Evolutionary conservation across 164 flowering plant genomes (phyloP).

Genomic region (Protea cynaroides): DNA sequence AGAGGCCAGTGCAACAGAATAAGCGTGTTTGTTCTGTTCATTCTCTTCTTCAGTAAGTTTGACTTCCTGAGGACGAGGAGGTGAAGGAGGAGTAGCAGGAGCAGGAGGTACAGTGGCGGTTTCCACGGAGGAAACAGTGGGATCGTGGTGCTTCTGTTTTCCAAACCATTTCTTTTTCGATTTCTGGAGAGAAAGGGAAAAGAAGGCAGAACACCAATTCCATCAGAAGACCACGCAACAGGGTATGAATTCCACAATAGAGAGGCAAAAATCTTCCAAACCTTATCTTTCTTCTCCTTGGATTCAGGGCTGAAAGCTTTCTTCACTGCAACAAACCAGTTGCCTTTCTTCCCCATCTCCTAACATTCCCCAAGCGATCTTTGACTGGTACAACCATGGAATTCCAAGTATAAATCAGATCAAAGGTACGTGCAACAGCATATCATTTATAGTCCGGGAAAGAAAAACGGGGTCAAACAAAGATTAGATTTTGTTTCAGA

Average conservation of each 20-base stretch:
- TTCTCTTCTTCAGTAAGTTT: slow-evolving; percentile 27
- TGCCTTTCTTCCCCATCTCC: slow-evolving; percentile 55
- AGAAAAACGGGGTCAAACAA: background rate
- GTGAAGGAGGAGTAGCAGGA: slow-evolving; percentile 10
- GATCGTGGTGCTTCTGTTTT: slow-evolving; percentile 24
- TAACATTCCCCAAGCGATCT: slow-evolving; percentile 16
- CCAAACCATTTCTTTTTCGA: slow-evolving; percentile 35
- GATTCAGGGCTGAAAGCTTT: slow-evolving; percentile 42
- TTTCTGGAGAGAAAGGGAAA: slow-evolving; percentile 20
- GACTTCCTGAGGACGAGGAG: slow-evolving; percentile 25
- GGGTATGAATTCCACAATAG: background rate
- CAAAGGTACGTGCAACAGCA: background rate
- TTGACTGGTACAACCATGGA: background rate
- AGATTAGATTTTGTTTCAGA: background rate
- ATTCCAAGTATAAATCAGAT: background rate
- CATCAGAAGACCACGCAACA: background rate
- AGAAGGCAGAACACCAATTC: background rate
- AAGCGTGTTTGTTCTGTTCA: slow-evolving; percentile 33
- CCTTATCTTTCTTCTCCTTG: slow-evolving; percentile 46
- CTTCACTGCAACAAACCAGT: slow-evolving; percentile 54
- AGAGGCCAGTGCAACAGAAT: slow-evolving; percentile 29
- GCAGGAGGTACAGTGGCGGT: slow-evolving; percentile 9
- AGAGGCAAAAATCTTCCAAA: slow-evolving; percentile 7
- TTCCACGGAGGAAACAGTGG: slow-evolving; percentile 20
- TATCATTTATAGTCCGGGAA: background rate